A percentile compares a stretch with the other conserved stretches of the same genome.
phyloP scores from a whole-genome alignment of 257 asterid species.

The Solanum habrochaites region DNA sequence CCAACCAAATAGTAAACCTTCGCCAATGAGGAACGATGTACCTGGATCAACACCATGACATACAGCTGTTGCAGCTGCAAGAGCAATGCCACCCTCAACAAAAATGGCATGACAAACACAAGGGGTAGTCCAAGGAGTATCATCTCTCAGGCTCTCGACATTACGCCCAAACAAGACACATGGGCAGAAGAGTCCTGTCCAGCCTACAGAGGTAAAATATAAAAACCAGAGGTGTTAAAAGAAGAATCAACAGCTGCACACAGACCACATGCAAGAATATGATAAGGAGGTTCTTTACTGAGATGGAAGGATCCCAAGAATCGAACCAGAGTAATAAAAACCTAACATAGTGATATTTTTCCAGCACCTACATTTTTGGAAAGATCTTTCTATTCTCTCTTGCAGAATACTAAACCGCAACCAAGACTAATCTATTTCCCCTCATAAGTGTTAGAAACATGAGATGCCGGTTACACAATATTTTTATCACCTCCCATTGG shows the following conservation, averaged over 20 bases:
- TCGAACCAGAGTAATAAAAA: not conserved
- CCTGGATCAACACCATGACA: slow-evolving; percentile 86
- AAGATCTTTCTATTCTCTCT: not conserved
- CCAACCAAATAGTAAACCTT: slow-evolving; percentile 94
- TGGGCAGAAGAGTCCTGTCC: slow-evolving; percentile 7
- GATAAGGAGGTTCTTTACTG: not conserved
- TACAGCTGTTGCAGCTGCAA: slow-evolving; percentile 66
- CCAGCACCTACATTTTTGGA: not conserved
- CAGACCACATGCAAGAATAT: not conserved
- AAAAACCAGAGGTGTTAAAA: not conserved
- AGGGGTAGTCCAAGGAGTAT: slow-evolving; percentile 85
- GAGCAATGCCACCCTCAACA: slow-evolving; percentile 79
- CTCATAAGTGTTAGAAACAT: not conserved
- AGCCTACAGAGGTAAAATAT: not conserved
- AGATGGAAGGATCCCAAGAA: not conserved
- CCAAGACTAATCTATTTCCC: not conserved
- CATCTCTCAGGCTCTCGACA: slow-evolving; percentile 56
- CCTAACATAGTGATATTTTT: not conserved
- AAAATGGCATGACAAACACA: slow-evolving; percentile 90
- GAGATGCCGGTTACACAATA: not conserved
- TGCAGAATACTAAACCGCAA: not conserved
- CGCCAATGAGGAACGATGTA: slow-evolving; percentile 67
- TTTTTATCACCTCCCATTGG: not conserved
- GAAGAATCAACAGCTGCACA: not conserved
- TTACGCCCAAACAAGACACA: slow-evolving; percentile 6